These are phyloP conservation scores for Penicillium janthinellum DNA, from an alignment of 2,329 filamentous ascomycete genomes.

Conservation along the genomic window DNA sequence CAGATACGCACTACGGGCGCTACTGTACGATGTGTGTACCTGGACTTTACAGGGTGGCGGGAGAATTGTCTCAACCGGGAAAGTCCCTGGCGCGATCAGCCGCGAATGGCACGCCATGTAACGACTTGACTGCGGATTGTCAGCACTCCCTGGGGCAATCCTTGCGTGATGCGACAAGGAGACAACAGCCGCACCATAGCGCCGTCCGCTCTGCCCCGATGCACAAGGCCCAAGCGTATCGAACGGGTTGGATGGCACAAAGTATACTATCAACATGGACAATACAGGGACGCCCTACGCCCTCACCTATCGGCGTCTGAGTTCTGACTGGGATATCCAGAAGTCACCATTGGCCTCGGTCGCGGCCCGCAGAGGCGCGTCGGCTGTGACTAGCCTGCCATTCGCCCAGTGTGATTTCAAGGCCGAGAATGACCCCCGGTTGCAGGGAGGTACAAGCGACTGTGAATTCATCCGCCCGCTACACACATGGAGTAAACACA, in stretches of 20 bases:
- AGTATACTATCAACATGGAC: too few species aligned
- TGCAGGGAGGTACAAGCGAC: not conserved
- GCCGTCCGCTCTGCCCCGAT: not conserved
- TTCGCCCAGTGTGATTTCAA: not conserved
- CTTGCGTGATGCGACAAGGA: not conserved
- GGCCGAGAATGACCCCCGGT: not conserved
- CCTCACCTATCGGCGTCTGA: not conserved
- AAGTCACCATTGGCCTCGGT: not conserved
- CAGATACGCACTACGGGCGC: not conserved
- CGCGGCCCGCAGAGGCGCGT: not conserved
- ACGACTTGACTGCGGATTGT: not conserved
- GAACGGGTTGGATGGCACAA: not conserved
- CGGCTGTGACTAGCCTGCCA: not conserved
- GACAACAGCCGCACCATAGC: not conserved
- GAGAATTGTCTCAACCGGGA: not conserved
- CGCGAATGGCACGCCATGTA: not conserved
- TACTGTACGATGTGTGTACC: not conserved
- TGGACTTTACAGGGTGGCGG: not conserved
- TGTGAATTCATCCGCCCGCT: not conserved
- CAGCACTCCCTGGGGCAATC: not conserved
- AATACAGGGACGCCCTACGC: not conserved
- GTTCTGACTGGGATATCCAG: not conserved
- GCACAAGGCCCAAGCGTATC: not conserved
- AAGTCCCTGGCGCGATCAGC: constrained; percentile 1
- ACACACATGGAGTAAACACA: not conserved